Percentiles rank a stretch among this genome's conserved stretches.
These are phyloP conservation scores for Aspergillus ruber DNA, from an alignment of 2,329 filamentous ascomycete genomes.

Conservation along the genomic window DNA sequence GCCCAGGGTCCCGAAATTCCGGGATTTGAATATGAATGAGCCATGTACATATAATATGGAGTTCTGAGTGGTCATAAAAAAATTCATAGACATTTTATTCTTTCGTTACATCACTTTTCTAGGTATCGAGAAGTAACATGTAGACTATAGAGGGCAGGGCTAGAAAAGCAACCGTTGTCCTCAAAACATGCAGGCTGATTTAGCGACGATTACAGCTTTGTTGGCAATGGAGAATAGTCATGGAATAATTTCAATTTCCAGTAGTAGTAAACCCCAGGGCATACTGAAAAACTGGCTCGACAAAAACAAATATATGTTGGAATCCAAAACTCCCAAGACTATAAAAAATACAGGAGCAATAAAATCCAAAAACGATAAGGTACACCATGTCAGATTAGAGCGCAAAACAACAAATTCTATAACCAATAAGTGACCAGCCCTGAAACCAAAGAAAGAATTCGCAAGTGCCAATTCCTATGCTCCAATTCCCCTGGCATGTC, in stretches of 20 bases:
- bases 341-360: neutral
- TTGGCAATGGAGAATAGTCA: too few relatives aligned
- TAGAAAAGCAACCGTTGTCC: too few relatives aligned
- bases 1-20: too few relatives aligned
- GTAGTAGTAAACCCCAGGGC: neutral
- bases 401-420: slow-evolving; percentile 1
- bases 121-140: too few relatives aligned
- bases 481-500: slow-evolving; percentile 6
- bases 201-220: too few relatives aligned
- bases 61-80: too few relatives aligned
- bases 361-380: neutral
- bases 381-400: neutral
- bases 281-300: neutral
- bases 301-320: neutral
- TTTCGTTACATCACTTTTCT: too few relatives aligned
- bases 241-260: neutral
- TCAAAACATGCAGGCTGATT: too few relatives aligned
- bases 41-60: too few relatives aligned
- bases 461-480: slow-evolving; percentile 13
- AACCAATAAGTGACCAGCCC: slow-evolving; percentile 4
- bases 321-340: neutral
- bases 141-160: too few relatives aligned
- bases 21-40: too few relatives aligned
- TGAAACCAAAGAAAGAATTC: slow-evolving; percentile 2
- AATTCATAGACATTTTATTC: too few relatives aligned